Evolutionary conservation across 306 rosid species (phyloP), one percentile per base, ranked within the genome.

Genomic region (Cucurbita pepo): DNA sequence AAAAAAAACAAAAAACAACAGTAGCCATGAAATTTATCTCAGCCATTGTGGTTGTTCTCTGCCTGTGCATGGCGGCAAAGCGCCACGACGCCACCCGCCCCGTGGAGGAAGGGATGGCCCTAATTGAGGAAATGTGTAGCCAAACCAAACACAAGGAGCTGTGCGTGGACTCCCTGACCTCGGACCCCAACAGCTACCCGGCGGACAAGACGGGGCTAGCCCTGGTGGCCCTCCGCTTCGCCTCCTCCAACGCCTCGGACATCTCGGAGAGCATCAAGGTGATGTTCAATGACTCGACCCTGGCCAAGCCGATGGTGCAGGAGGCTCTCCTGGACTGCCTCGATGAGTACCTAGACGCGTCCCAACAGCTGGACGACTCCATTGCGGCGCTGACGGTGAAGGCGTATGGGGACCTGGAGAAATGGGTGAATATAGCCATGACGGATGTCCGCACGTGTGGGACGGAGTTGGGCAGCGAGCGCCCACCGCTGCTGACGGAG

Each of bases 341-440:
- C 8, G 84, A 82, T 3, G 52, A 56, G 72, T 85, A 80, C 52
- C 12, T 83, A 19, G 86, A 82, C 25, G 86, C 88, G 1, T 75
- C 81, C 0, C 79, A 78, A 56, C 88, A 78, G 62, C 82, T 85
- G 0, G 86, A 85, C 18, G 79, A 80, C 77, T 41, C 86, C 6
- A 10, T 63, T 0, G 76, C 77, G 0, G 83, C 83, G 0, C 10
- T 82, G 21, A 16, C 74, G n/a, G 38, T 8, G 0, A 74, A 64
- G 16, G 64, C 75, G 1, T 56, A n/a, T 21, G 36, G 61, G 0
- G 84, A 82, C 6, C 76, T 82, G 6, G 38, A 76, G 5, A 18
- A 48, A 4, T 78, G 86, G 83, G 81, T 85, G 4, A 37, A 18
- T 5, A 84, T 66, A 0, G 88, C 86, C 0, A 36, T 80, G 1